phyloP scores from a whole-genome alignment of 148 eudicot species.

The Rhododendron mucronatum region DNA sequence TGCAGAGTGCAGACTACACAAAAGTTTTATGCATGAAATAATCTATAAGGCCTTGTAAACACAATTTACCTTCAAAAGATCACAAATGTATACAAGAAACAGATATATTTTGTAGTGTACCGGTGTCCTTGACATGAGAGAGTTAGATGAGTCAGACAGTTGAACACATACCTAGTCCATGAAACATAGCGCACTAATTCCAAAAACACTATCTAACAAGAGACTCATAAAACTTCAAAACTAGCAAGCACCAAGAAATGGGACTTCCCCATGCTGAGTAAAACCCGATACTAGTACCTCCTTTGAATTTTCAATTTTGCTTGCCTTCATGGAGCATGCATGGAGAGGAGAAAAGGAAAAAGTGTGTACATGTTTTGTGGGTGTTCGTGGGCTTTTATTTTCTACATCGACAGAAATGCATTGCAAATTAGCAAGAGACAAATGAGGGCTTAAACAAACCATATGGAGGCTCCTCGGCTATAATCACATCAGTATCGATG shows the following conservation, averaged over 20 bases:
- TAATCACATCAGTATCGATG: slow-evolving; percentile 93
- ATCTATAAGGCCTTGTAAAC: background rate
- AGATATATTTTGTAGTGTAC: background rate
- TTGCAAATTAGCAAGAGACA: background rate
- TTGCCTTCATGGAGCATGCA: background rate
- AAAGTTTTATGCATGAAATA: background rate
- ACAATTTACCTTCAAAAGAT: background rate
- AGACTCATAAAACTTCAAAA: background rate
- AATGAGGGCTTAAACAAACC: slow-evolving; percentile 34
- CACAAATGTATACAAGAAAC: background rate
- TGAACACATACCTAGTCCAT: background rate
- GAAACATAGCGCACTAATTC: background rate
- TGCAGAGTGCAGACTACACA: background rate
- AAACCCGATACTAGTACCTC: background rate
- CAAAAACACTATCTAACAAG: background rate
- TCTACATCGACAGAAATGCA: background rate
- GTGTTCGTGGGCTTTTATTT: background rate
- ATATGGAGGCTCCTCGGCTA: slow-evolving; percentile 96
- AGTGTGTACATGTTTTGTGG: background rate
- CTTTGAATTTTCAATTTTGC: background rate
- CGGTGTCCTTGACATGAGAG: background rate
- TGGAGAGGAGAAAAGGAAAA: background rate
- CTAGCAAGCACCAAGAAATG: background rate
- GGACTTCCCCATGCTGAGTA: background rate
- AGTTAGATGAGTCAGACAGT: background rate